phyloP scores from a whole-genome alignment of 108 stramenopile genomes.

The Skeletonema menzelii region DNA sequence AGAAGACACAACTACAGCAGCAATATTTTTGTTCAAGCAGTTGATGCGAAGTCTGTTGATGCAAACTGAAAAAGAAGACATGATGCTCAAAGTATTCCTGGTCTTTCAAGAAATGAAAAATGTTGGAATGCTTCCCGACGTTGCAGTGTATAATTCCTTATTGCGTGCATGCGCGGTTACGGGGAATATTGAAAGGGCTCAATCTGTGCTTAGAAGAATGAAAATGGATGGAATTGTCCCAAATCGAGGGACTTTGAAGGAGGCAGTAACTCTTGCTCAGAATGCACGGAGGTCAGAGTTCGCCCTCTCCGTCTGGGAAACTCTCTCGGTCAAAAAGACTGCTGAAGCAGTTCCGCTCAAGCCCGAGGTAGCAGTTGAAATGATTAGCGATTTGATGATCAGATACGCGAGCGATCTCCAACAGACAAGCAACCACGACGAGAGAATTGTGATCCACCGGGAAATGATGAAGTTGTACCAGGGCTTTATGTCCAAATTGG shows the following conservation, averaged over 20 bases:
- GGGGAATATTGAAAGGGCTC: constrained; percentile 65
- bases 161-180: constrained; percentile 74
- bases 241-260: constrained; percentile 67
- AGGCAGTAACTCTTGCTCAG: constrained; percentile 62
- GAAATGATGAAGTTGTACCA: constrained; percentile 50
- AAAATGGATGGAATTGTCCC: constrained; percentile 56
- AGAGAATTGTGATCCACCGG: constrained; percentile 18
- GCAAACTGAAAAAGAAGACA: constrained; percentile 26
- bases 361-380: constrained; percentile 21
- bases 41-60: constrained; percentile 60
- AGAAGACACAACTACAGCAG: constrained; percentile 37
- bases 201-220: constrained; percentile 61
- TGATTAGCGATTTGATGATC: constrained; percentile 25
- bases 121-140: constrained; percentile 66
- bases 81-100: constrained; percentile 71
- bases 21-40: constrained; percentile 79
- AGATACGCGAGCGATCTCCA: constrained; percentile 20
- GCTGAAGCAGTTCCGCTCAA: constrained; percentile 8
- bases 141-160: constrained; percentile 84
- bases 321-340: constrained; percentile 36
- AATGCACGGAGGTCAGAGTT: constrained; percentile 58
- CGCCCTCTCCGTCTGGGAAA: constrained; percentile 61
- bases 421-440: constrained; percentile 28
- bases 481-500: constrained; percentile 29
- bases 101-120: constrained; percentile 86